Percentiles rank a stretch among this genome's conserved stretches.
phyloP scores from a whole-genome alignment of 305 asterid genomes.

The Rubia balearica region DNA sequence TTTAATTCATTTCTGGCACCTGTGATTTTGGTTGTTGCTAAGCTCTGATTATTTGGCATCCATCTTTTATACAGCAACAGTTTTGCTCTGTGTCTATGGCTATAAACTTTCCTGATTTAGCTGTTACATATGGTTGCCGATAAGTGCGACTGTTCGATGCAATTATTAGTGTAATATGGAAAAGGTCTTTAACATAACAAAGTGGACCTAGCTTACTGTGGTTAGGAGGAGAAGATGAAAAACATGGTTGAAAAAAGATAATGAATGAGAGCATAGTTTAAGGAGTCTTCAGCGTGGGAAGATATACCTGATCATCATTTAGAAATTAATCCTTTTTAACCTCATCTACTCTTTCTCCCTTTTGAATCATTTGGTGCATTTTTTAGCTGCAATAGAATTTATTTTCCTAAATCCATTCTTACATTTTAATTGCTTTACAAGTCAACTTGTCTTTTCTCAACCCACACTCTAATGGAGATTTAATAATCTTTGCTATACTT shows the following conservation, averaged over 20 bases:
- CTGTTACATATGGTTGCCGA: too few species aligned
- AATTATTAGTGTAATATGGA: not conserved
- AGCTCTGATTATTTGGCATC: not conserved
- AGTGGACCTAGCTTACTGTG: not conserved
- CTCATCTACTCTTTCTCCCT: not conserved
- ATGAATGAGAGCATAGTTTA: not conserved
- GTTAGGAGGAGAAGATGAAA: not conserved
- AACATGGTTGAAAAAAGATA: not conserved
- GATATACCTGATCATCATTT: not conserved
- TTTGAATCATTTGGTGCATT: not conserved
- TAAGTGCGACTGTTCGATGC: too few species aligned
- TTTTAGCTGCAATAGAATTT: not conserved
- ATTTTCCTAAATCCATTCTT: not conserved
- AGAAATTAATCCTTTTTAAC: not conserved
- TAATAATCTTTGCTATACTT: not conserved
- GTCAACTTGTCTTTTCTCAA: not conserved
- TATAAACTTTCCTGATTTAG: too few species aligned
- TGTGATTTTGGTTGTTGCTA: not conserved
- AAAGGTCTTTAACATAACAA: not conserved
- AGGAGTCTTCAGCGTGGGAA: too few species aligned
- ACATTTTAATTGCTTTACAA: not conserved
- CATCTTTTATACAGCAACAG: not conserved
- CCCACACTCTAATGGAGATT: too few species aligned
- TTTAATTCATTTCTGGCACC: not conserved
- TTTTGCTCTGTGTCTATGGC: not conserved